Base-by-base conservation (phyloP, 768 basidiomycete genomes). In the Tricholoma flavovirens region DNA sequence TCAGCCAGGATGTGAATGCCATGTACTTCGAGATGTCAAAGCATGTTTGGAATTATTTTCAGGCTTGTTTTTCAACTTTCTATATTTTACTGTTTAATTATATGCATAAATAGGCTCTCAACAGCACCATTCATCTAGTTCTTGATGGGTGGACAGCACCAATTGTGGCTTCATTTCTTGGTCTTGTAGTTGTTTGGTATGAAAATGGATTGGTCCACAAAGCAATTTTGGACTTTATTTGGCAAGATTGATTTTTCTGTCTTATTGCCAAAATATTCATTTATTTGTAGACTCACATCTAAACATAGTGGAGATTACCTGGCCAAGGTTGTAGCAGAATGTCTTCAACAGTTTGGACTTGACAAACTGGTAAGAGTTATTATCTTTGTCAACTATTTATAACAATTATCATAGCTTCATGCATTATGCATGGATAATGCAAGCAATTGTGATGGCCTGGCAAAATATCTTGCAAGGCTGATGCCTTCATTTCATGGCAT, bases 91-190 rank as follows among this genome's bases (percentile, higher is more conserved):
- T 26, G 24, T 26, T 26, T 26, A 26, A 26, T 4, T 35, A 30
- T 43, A n/a, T n/a, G n/a, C n/a, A n/a, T n/a, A n/a, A n/a, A n/a
- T n/a, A 56, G 14, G 22, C 15, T 53, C 35, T 53, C 21, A 21
- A 53, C 22, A 24, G 51, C 24, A 26, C 29, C 22, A 22, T 22
- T 17, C 21, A 33, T 36, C 29, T 53, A 17, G 69, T 66, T 21
- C 58, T 73, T 50, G 70, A 73, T 63, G 67, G 73, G 15, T 73
- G 73, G 71, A 71, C 69, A 2, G 60, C 66, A 14, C 71, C 71
- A 10, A 51, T 69, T 21, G 59, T 58, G 0, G 51, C 59, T 8
- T 66, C 67, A 6, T 72, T 66, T 53, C 66, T 73, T 14, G 70
- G 71, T 2, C 53, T 72, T 38, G 70, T 70, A 19, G 55, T 75